Percentiles rank a stretch among this genome's conserved stretches.
Evolutionary conservation across 2,329 filamentous ascomycete genomes (phyloP).

Genomic region (Stromatinia cepivora): DNA sequence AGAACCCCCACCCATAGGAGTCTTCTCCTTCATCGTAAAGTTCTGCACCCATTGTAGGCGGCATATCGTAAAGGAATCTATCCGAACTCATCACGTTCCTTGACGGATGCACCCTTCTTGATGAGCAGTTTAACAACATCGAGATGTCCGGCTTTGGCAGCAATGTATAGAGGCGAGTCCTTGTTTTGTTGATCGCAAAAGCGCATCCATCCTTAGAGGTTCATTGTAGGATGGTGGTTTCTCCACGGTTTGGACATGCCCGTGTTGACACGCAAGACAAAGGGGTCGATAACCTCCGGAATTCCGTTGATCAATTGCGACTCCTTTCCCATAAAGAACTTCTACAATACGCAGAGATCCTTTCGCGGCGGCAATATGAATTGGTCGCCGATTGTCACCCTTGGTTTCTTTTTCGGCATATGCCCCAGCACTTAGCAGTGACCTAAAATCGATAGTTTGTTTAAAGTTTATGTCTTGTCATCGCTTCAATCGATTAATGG

Average conservation of each 20-base stretch:
- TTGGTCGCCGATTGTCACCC: constrained; percentile 19
- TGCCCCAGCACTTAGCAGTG: constrained; percentile 22
- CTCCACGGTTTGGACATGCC: constrained; percentile 23
- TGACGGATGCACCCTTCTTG: constrained; percentile 21
- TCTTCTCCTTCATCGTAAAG: constrained; percentile 22
- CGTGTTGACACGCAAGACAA: constrained; percentile 23
- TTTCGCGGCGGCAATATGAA: constrained; percentile 24
- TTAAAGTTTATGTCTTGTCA: background rate
- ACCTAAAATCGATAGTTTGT: constrained; percentile 15
- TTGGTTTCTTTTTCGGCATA: constrained; percentile 14
- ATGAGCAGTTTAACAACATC: constrained; percentile 24
- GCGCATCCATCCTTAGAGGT: constrained; percentile 15
- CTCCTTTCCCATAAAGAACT: constrained; percentile 2
- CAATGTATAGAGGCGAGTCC: constrained; percentile 23
- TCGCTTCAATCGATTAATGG: background rate
- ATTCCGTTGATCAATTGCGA: constrained; percentile 2
- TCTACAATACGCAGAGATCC: constrained; percentile 14
- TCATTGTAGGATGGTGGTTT: constrained; percentile 18
- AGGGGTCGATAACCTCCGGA: constrained; percentile 16
- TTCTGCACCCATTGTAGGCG: constrained; percentile 24
- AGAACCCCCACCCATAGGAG: constrained; percentile 11
- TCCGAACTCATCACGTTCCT: constrained; percentile 21
- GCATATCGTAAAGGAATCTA: constrained; percentile 25
- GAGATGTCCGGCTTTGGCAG: constrained; percentile 22
- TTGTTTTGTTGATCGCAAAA: constrained; percentile 15